Conservation (phyloP, 257 asterid genomes). For the Solanum dulcamara region DNA sequence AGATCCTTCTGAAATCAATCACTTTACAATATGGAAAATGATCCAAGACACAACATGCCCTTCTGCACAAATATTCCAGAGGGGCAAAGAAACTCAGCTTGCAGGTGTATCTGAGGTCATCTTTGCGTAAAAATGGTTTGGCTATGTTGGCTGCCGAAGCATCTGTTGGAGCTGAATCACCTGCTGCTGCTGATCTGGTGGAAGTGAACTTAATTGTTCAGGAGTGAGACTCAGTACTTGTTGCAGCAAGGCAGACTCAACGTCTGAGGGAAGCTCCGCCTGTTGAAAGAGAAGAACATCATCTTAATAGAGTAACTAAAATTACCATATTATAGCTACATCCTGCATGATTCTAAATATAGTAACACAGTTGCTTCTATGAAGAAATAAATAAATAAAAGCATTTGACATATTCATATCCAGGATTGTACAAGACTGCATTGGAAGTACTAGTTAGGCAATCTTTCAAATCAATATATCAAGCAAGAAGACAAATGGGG, state of each 20-base stretch:
- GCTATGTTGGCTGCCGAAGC: constrained; percentile 64
- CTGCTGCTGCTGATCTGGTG: constrained; percentile 86
- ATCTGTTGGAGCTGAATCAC: constrained; percentile 82
- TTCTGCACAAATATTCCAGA: background rate
- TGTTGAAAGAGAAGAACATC: background rate
- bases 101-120: background rate
- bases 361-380: background rate
- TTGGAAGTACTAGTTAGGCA: background rate
- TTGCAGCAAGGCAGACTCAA: constrained; percentile 62
- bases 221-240: constrained; percentile 75
- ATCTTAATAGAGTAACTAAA: background rate
- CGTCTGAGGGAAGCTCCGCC: constrained; percentile 52
- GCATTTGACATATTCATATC: background rate
- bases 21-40: background rate
- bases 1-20: background rate
- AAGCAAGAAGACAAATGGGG: background rate
- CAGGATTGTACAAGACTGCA: background rate
- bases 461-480: background rate
- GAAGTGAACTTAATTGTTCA: constrained; percentile 63
- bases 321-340: background rate
- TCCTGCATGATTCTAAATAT: background rate
- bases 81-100: background rate
- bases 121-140: background rate
- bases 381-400: background rate
- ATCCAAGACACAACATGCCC: background rate